Percentiles rank a stretch among this genome's conserved stretches.
Conservation (phyloP, 495 filamentous ascomycete species). For the Podospora australis region DNA sequence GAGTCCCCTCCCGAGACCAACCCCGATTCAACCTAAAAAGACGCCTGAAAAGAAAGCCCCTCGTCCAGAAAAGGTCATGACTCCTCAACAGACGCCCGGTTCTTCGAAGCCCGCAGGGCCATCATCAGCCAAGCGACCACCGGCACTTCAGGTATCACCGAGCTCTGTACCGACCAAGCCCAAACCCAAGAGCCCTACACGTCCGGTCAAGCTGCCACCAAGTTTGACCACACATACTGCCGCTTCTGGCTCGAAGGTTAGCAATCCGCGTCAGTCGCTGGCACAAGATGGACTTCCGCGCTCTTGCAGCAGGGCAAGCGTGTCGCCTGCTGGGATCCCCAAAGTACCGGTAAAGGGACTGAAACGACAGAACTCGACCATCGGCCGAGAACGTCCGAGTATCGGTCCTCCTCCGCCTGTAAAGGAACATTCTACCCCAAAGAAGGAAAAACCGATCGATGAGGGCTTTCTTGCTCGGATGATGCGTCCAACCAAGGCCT, state of each 20-base stretch:
- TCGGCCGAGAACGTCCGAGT: constrained; percentile 40
- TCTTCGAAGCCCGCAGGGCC: constrained; percentile 23
- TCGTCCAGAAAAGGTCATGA: constrained; percentile 20
- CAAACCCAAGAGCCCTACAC: constrained; percentile 58
- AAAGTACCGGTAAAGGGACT: constrained; percentile 20
- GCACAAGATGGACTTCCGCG: no score
- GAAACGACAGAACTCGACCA: constrained; percentile 36
- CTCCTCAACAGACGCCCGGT: constrained; percentile 22
- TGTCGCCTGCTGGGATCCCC: constrained; percentile 22
- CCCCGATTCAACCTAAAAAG: constrained; percentile 17
- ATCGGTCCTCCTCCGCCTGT: constrained; percentile 45
- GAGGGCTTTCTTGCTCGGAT: constrained; percentile 82
- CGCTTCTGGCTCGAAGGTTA: constrained; percentile 52
- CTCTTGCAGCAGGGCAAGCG: constrained; percentile 41
- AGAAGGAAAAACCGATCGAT: constrained; percentile 48
- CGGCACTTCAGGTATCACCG: constrained; percentile 27
- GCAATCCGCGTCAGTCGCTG: constrained; percentile 23
- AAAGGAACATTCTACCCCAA: constrained; percentile 35
- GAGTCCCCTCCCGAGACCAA: constrained; percentile 20
- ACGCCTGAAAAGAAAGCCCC: constrained; percentile 26
- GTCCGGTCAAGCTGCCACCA: constrained; percentile 53
- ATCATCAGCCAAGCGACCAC: constrained; percentile 29
- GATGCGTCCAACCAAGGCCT: constrained; percentile 84
- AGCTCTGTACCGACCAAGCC: constrained; percentile 48
- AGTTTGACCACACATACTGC: constrained; percentile 59